phyloP scores from a whole-genome alignment of 371 early-diverging fungal species.

The Fennellomyces sp. region DNA sequence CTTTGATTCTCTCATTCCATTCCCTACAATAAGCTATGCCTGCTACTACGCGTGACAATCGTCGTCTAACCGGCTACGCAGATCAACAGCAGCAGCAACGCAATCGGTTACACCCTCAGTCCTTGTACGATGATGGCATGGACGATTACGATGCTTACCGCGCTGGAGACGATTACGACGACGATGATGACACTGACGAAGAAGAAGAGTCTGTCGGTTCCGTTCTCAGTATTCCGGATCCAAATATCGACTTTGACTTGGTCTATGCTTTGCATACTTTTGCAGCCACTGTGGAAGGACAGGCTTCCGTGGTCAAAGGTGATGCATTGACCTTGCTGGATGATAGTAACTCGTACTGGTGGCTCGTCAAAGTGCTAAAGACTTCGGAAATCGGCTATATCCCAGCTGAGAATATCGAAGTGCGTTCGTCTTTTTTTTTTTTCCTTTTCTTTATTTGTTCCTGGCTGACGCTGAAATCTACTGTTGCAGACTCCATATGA shows the following conservation, averaged over 20 bases:
- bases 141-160: constrained; percentile 31
- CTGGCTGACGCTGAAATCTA: too few species aligned
- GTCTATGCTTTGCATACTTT: constrained; percentile 96
- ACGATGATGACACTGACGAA: constrained; percentile 34
- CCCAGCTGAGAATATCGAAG: constrained; percentile 96
- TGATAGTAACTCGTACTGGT: constrained; percentile 98
- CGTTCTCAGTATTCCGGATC: constrained; percentile 66
- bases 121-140: constrained; percentile 48
- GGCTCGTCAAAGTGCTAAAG: constrained; percentile 91
- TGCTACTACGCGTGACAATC: constrained; percentile 2
- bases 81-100: constrained; percentile 4
- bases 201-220: constrained; percentile 61
- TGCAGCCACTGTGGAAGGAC: constrained; percentile 93
- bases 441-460: too few species aligned
- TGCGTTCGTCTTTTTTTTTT: constrained; percentile 19
- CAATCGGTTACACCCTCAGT: constrained; percentile 25
- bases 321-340: constrained; percentile 90
- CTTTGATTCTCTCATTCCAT: constrained; percentile 9
- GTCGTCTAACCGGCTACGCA: constrained; percentile 16
- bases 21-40: constrained; percentile 6
- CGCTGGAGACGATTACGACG: constrained; percentile 36
- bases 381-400: constrained; percentile 94
- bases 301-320: constrained; percentile 89
- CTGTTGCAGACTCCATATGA: constrained; percentile 82
- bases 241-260: constrained; percentile 73